Percentiles rank a stretch among this genome's conserved stretches.
phyloP scores from a whole-genome alignment of 768 basidiomycete genomes.

The Chlorophyllum brunneum region DNA sequence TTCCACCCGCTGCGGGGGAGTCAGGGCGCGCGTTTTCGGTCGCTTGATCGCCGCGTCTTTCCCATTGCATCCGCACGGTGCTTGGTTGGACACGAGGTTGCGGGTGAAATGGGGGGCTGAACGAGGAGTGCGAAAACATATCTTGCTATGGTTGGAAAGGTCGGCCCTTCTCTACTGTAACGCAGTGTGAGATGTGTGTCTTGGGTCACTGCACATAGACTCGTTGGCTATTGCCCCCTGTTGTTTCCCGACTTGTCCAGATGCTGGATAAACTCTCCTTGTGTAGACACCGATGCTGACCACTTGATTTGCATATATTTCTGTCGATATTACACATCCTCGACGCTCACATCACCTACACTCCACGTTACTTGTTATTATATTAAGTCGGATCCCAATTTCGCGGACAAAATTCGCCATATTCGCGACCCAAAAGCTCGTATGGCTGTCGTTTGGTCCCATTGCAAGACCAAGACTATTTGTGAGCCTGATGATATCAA shows the following conservation, averaged over 20 bases:
- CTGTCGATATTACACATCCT: constrained; percentile 21
- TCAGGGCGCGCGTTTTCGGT: constrained; percentile 79
- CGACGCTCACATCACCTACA: constrained; percentile 23
- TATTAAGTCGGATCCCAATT: constrained; percentile 77
- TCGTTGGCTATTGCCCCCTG: constrained; percentile 59
- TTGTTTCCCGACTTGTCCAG: constrained; percentile 27
- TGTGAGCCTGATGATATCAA: constrained; percentile 90
- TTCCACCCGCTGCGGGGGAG: constrained; percentile 70
- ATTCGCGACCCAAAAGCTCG: constrained; percentile 82
- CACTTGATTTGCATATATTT: constrained; percentile 54
- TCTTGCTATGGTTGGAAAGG: constrained; percentile 41
- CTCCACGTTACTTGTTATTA: constrained; percentile 13
- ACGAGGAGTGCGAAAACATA: constrained; percentile 85
- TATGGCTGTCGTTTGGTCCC: constrained; percentile 81
- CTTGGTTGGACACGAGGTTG: constrained; percentile 82
- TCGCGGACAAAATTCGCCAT: constrained; percentile 85
- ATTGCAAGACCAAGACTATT: constrained; percentile 83
- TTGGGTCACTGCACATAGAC: constrained; percentile 58
- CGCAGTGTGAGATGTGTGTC: constrained; percentile 59
- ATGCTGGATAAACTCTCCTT: constrained; percentile 16
- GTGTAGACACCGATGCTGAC: constrained; percentile 59
- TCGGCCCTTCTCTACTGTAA: constrained; percentile 62
- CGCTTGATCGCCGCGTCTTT: constrained; percentile 88
- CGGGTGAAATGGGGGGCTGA: constrained; percentile 98
- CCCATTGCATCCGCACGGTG: constrained; percentile 62